Evolutionary conservation across 2,329 filamentous ascomycete genomes (phyloP).

Genomic region (Verticillium nubilum): DNA sequence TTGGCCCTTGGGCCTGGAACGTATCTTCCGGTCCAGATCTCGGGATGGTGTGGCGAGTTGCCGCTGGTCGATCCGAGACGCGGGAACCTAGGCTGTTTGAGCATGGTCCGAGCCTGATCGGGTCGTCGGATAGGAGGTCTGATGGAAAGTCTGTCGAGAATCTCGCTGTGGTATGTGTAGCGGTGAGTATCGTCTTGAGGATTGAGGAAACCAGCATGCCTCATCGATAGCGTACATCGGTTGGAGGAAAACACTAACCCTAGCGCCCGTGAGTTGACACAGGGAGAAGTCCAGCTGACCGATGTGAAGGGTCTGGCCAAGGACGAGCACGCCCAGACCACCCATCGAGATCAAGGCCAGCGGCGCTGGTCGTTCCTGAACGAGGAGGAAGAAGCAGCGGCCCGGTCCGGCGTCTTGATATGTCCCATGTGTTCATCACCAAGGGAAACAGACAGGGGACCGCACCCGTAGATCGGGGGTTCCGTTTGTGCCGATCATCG

Average conservation of each 20-base stretch:
- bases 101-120: no score
- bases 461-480: background rate
- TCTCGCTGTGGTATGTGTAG: background rate
- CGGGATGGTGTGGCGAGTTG: background rate
- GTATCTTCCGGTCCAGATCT: background rate
- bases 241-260: no score
- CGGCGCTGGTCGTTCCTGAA: background rate
- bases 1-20: background rate
- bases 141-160: no score
- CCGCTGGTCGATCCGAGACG: background rate
- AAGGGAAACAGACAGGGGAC: background rate
- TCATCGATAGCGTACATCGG: no score
- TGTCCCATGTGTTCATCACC: background rate
- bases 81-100: background rate
- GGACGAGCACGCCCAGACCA: background rate
- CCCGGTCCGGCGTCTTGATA: background rate
- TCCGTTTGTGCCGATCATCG: background rate
- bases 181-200: no score
- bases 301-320: background rate
- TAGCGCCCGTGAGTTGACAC: background rate
- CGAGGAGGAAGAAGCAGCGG: background rate
- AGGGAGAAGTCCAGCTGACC: background rate
- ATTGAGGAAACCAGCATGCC: no score
- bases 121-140: background rate
- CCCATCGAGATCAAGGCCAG: background rate